Evolutionary conservation across 805 yeast species (phyloP), one percentile per base, ranked within the genome.

Genomic region (Metschnikowia lunata): DNA sequence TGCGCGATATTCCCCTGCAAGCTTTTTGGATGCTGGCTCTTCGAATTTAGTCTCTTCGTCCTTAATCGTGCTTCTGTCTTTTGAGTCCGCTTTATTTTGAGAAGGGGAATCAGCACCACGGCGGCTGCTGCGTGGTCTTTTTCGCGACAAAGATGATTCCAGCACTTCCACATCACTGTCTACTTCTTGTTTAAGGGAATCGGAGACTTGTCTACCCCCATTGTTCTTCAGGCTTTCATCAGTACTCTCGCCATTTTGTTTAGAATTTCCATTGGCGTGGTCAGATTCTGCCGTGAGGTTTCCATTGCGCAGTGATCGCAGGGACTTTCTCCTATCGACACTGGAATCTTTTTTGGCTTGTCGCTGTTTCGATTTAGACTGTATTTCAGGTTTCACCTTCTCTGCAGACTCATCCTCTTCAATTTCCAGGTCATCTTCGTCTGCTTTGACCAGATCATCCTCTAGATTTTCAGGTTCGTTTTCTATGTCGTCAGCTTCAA

Each of bases 381-480:
- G 15, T 6, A 13, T 9, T 7, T 36, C 32, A 12, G 27, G 26
- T 27, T 36, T 26, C 15, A 26, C 13, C 30, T 13, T 31, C 5
- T 13, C 34, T 31, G 34, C 15, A 13, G 34, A 29, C n/a, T 29
- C 34, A 31, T 12, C 15, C 15, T 31, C 38, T 11, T 14, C 38
- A 23, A 10, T 36, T 36, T 36, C 18, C 1, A 35, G 15, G 12
- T 31, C 35, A 9, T 40, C 30, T 12, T 13, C 30, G 34, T 34
- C 14, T n/a, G 11, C 11, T 15, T 14, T 18, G 11, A 13, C 62
- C 1, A 46, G 59, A 3, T 54, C 61, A 4, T 59, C 63, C 4
- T 55, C 61, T 7, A 55, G 60, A 6, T 54, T 58, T 13, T 36
- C 39, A n/a, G 36, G 50, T 2, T 40, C 51, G 26, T 43, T 44